A percentile compares a stretch with the other conserved stretches of the same genome.
These are phyloP conservation scores for Pelargonium cotyledonis DNA, from an alignment of 441 rosid species.

Conservation along the genomic window DNA sequence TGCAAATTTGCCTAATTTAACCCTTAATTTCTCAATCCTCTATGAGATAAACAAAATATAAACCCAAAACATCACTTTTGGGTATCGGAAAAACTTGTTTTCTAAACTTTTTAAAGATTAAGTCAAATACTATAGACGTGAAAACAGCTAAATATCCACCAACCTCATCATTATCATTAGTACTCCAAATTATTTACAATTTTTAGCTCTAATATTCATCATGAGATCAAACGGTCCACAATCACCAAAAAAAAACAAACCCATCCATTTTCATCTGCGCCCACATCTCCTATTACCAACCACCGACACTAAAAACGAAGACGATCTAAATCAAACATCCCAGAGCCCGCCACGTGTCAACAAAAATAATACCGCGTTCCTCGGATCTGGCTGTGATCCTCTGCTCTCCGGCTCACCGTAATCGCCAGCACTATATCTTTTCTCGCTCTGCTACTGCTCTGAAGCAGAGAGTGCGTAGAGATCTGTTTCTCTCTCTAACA, in stretches of 20 bases:
- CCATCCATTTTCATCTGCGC: no score
- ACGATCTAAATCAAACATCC: neutral
- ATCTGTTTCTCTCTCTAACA: neutral
- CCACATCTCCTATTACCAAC: neutral
- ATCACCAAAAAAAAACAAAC: no score
- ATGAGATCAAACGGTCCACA: constrained; percentile 2
- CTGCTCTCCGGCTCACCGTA: constrained; percentile 4
- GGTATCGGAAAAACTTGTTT: neutral
- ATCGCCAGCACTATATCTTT: neutral
- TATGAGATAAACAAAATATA: no score
- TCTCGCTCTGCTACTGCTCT: no score
- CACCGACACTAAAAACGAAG: constrained; percentile 28
- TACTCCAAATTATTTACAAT: neutral
- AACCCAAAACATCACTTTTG: no score
- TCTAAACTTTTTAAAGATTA: neutral
- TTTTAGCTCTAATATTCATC: neutral
- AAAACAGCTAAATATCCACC: neutral
- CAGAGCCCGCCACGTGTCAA: constrained; percentile 24
- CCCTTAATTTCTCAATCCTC: no score
- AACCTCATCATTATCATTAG: neutral
- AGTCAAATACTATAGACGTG: neutral
- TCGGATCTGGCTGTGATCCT: neutral
- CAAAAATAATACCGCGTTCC: constrained; percentile 8
- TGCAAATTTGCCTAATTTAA: no score
- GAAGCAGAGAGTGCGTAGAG: neutral